Evolutionary conservation across 1,139 yeast genomes (phyloP), one percentile per base, ranked within the genome.

Genomic region (Yueomyces sp.): DNA sequence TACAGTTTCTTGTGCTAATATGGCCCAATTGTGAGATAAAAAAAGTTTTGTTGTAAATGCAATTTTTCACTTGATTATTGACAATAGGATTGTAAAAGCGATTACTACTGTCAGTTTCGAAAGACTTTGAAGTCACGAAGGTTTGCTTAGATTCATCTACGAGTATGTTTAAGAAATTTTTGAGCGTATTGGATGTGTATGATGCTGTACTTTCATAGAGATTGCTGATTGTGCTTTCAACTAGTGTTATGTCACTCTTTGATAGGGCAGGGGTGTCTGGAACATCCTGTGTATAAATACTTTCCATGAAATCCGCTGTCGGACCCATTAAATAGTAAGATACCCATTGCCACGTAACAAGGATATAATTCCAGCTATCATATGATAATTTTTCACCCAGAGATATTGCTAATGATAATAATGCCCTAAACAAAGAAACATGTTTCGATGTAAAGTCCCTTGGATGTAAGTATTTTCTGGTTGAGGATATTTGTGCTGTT

Each of bases 311-410:
- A 53, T 67, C 59, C 38, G 68, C 68, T 32, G 82, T 76, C 1
- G 82, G 77, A 0, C 91, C 87, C 53, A 77, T 67, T 36, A 81
- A 51, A 56, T 68, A 73, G 62, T 76, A 75, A 52, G 78, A 72
- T 49, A 77, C 68, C 95, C 95, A 74, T 63, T 84, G 95, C 44
- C 89, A 68, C 0, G 94, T 73, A 8, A 75, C 70, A 57, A 86
- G 68, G 9, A 86, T 64, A 29, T 77, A 71, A 25, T 64, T 62
- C 97, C 97, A 91, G 30, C 85, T 76, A 1, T 64, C 46, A 3
- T 45, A 58, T 6, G 72, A 73, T 26, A 89, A 67, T 0, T 78
- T 73, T 0, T 89, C 73, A 0, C 96, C 96, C 29, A 89, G 62
- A 0, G 95, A 82, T 2, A 80, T 70, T 0, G 91, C 89, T 39